Conservation (phyloP, 352 stramenopile species). For the Globisporangium sylvaticum region DNA sequence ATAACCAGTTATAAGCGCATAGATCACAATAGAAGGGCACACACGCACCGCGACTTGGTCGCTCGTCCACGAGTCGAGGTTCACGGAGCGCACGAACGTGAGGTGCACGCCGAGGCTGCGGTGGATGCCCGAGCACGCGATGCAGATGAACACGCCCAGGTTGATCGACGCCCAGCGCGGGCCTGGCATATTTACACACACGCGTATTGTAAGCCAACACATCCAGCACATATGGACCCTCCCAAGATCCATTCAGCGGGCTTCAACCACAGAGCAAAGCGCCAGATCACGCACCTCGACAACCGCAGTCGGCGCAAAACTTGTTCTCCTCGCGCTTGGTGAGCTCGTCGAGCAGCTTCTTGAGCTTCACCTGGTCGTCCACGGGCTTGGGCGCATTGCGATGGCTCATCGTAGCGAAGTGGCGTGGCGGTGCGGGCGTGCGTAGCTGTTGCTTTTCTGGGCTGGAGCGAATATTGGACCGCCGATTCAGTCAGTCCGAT, state of each 20-base stretch:
- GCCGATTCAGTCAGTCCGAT: not conserved
- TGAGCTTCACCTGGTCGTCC: constrained; percentile 85
- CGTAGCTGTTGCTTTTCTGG: not conserved
- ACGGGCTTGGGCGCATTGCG: constrained; percentile 32
- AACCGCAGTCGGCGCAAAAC: constrained; percentile 88
- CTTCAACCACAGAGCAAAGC: constrained; percentile 10
- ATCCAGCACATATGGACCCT: not conserved
- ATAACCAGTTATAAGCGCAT: not conserved
- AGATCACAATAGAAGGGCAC: not conserved
- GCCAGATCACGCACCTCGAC: constrained; percentile 37
- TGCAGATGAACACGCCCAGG: constrained; percentile 94
- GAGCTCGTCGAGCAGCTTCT: constrained; percentile 85
- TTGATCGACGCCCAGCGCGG: constrained; percentile 93
- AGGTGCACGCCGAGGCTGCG: constrained; percentile 91
- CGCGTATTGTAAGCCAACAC: constrained; percentile 4
- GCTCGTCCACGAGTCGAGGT: constrained; percentile 92
- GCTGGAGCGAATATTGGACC: too few species aligned
- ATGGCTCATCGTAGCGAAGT: constrained; percentile 34
- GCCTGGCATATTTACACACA: constrained; percentile 27
- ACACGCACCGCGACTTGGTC: constrained; percentile 76
- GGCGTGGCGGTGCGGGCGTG: not conserved
- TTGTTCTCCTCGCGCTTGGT: constrained; percentile 91
- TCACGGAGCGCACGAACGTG: constrained; percentile 91
- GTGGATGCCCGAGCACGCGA: constrained; percentile 92
- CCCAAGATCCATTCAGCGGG: not conserved